Conservation (phyloP, 1,284 basidiomycete species). For the Ceratobasidium sp. region DNA sequence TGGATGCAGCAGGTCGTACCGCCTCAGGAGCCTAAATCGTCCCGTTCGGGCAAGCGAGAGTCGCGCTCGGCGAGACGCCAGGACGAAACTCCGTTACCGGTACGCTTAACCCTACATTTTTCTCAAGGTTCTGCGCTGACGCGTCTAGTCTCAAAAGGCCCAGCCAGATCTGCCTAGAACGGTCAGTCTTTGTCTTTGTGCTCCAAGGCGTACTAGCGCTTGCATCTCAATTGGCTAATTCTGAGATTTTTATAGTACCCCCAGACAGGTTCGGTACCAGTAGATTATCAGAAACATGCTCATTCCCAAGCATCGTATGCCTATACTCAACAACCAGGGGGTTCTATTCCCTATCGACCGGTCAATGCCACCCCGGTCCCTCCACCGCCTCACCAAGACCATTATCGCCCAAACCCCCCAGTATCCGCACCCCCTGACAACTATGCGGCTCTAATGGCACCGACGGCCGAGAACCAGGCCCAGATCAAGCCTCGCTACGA, state of each 20-base stretch:
- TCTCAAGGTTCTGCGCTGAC: neutral
- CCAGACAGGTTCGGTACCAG: neutral
- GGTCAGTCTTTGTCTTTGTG: conserved; percentile 39
- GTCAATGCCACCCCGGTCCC: conserved; percentile 15
- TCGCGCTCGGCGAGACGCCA: conserved; percentile 28
- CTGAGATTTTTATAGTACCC: neutral
- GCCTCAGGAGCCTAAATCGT: conserved; percentile 27
- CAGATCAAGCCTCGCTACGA: conserved; percentile 28
- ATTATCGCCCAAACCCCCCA: conserved; percentile 17
- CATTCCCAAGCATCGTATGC: conserved; percentile 16
- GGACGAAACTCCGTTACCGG: conserved; percentile 25
- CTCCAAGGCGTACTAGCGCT: neutral
- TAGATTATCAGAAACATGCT: conserved; percentile 29
- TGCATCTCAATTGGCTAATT: conserved; percentile 38
- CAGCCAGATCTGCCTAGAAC: conserved; percentile 39
- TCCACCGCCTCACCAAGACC: neutral
- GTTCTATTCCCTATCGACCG: conserved; percentile 13
- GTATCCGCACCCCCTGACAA: conserved; percentile 18
- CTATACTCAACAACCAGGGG: conserved; percentile 24
- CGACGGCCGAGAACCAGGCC: conserved; percentile 17
- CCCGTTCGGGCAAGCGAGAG: conserved; percentile 18
- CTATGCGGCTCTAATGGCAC: conserved; percentile 12
- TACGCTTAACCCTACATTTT: neutral
- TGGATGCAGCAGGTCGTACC: conserved; percentile 37
- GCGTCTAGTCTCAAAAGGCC: neutral